Evolutionary conservation across 2,329 filamentous ascomycete genomes (phyloP), one percentile per base, ranked within the genome.

Genomic region (Aspergillus sp.): DNA sequence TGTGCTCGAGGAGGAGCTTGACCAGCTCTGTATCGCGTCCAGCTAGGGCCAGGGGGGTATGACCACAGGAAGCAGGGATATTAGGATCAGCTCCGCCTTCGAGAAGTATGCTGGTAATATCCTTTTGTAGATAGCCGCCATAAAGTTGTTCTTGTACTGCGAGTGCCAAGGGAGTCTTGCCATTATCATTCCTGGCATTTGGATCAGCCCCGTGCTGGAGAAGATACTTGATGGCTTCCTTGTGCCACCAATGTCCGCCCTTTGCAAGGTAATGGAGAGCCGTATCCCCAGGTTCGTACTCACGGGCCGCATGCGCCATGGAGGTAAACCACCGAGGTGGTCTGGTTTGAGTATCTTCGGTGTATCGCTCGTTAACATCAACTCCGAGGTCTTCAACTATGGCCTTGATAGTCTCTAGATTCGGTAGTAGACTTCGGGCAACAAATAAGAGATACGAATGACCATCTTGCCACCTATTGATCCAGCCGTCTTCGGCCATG

Each of bases 201-300:
- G 63, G 58, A 39, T 66, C 56, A 1, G 64, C 61, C 2, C 64
- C 62, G 3, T 61, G 59, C 14, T 60, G 47, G 12, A 66, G 45
- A 6, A 66, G 45, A 12, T 58, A 46, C 12, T 57, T 27, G 17
- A 65, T 59, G 37, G 64, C 64, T 12, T 23, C 46, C n/a, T 52
- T 37, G 27, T 65, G 46, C 63, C 64, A 66, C 64, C 64, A 65
- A 21, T 65, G 62, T 1, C 51, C 58, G 9, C 63, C 64, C 23
- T 60, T 55, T 8, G 62, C 63, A 19, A 66, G 51, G 27, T 60
- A 53, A 40, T 64, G 63, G 5, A 66, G 55, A 15, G 61, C 51
- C 4, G 58, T 66, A 46, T 64, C 57, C 7, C 62, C 62, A 6
- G 56, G 56, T 19, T 62, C 47, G n/a, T 62, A 63, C 19, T 35